Conservation (phyloP, 164 flowering plant species). For the Warburgia ugandensis region DNA sequence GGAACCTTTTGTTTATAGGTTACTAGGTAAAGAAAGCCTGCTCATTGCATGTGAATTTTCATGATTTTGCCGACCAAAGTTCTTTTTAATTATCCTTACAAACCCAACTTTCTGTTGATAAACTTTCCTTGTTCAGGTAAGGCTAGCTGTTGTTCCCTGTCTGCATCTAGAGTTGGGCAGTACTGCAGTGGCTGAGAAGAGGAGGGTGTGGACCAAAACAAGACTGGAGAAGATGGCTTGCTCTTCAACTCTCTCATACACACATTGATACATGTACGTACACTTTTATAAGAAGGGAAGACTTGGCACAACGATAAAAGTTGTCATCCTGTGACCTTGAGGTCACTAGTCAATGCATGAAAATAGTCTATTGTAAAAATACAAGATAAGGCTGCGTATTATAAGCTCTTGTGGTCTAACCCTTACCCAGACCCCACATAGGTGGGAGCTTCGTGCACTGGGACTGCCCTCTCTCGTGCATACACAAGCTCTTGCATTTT, state of each 20-base stretch:
- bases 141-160: constrained; percentile 17
- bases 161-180: constrained; percentile 22
- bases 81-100: constrained; percentile 7
- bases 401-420: too few species aligned
- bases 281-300: too few species aligned
- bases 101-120: neutral
- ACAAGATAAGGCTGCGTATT: too few species aligned
- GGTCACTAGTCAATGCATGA: too few species aligned
- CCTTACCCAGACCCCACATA: too few species aligned
- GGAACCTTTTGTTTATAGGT: constrained; percentile 5
- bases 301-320: too few species aligned
- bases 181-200: neutral
- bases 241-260: neutral
- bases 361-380: too few species aligned
- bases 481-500: too few species aligned
- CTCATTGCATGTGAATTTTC: constrained; percentile 27
- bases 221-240: constrained; percentile 7
- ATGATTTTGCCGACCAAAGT: constrained; percentile 15
- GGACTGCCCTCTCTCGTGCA: too few species aligned
- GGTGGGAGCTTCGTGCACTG: too few species aligned
- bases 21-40: constrained; percentile 11
- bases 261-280: neutral
- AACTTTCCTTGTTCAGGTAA: neutral
- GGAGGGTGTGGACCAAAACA: constrained; percentile 2
- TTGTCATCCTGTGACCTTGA: too few species aligned